Conservation (phyloP, 2,329 filamentous ascomycete species). For the Geoglossum cookeanum region DNA sequence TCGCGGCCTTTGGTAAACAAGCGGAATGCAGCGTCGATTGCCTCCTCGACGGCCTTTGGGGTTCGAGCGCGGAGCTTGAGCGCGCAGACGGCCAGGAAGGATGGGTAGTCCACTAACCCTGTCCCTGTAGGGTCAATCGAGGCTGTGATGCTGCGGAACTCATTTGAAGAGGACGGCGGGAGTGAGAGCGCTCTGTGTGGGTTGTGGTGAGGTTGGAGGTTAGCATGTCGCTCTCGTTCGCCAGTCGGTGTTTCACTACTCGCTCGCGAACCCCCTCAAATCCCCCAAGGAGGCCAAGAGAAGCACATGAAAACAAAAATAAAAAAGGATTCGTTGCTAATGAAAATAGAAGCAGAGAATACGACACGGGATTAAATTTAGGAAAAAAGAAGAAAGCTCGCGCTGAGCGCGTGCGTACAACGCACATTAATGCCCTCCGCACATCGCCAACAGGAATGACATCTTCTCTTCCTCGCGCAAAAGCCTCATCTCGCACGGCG, state of each 20-base stretch:
- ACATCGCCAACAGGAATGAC: constrained; percentile 50
- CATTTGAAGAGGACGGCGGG: constrained; percentile 38
- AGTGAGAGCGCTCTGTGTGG: constrained; percentile 60
- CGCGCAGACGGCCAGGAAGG: constrained; percentile 75
- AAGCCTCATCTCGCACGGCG: constrained; percentile 33
- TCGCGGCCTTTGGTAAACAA: constrained; percentile 49
- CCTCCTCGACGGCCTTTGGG: constrained; percentile 35
- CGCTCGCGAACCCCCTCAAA: background rate
- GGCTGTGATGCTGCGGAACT: constrained; percentile 58
- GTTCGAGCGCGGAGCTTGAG: constrained; percentile 48
- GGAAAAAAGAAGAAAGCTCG: no score
- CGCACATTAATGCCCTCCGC: constrained; percentile 45
- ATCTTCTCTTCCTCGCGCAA: constrained; percentile 51
- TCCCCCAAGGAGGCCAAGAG: no score
- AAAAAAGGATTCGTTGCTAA: no score
- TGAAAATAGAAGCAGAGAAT: background rate
- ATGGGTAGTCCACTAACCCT: constrained; percentile 58
- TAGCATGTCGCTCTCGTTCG: background rate
- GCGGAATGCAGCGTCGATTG: constrained; percentile 64
- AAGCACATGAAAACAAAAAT: no score
- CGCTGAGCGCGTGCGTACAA: no score
- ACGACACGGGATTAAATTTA: background rate
- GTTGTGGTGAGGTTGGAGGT: background rate
- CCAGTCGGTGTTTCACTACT: background rate
- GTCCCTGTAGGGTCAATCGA: constrained; percentile 68